phyloP scores from a whole-genome alignment of 176 grass and related monocot genomes.

The Triticum timopheevii region DNA sequence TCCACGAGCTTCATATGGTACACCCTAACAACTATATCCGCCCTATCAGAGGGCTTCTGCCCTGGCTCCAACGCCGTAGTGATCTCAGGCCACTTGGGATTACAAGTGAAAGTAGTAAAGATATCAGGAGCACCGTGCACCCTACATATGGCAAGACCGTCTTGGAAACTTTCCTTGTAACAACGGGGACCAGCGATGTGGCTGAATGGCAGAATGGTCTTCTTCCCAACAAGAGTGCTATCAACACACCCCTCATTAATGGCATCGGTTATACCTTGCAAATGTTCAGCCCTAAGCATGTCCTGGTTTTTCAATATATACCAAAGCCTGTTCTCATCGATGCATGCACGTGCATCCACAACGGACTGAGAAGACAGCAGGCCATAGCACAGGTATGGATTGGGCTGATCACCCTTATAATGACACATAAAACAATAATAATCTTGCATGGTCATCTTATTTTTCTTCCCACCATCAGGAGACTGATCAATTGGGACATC shows the following conservation, averaged over 20 bases:
- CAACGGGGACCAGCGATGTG: not conserved
- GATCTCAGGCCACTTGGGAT: not conserved
- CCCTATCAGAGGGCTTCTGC: not conserved
- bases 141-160: not conserved
- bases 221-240: not conserved
- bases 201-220: not conserved
- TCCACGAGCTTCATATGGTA: not conserved
- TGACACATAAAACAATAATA: not conserved
- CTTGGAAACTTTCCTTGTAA: not conserved
- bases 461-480: too few species aligned
- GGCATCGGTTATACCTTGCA: not conserved
- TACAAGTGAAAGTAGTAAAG: not conserved
- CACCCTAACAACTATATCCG: not conserved
- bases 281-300: not conserved
- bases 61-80: not conserved
- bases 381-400: not conserved
- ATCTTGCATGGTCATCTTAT: not conserved
- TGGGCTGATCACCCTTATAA: not conserved
- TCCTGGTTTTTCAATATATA: not conserved
- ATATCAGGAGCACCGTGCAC: not conserved
- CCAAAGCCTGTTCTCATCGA: not conserved
- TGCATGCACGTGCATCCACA: not conserved
- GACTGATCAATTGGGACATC: not conserved
- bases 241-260: not conserved
- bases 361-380: not conserved